phyloP scores from a whole-genome alignment of 164 flowering plant species.

The Berberis vulgaris region DNA sequence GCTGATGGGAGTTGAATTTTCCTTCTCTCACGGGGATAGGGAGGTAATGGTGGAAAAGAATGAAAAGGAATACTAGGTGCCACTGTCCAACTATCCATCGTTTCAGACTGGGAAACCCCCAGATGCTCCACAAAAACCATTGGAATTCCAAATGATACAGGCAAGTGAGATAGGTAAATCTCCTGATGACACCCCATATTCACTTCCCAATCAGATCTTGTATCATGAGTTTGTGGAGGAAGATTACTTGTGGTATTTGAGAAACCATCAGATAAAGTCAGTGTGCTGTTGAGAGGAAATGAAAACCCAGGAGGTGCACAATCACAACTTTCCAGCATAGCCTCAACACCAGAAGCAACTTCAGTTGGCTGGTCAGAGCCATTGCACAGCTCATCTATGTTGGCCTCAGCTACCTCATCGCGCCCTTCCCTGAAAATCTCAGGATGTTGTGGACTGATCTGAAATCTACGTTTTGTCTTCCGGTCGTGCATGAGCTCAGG shows the following conservation, averaged over 20 bases:
- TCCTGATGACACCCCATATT: conserved; percentile 39
- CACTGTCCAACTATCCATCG: conserved; percentile 33
- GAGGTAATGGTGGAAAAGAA: conserved; percentile 86
- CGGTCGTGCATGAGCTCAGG: conserved; percentile 18
- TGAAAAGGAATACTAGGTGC: conserved; percentile 76
- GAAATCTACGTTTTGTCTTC: conserved; percentile 15
- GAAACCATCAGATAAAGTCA: conserved; percentile 18
- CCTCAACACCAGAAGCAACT: conserved; percentile 9
- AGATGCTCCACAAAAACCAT: conserved; percentile 38
- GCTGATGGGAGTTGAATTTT: conserved; percentile 8
- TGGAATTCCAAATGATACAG: conserved; percentile 78
- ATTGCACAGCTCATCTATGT: conserved; percentile 5
- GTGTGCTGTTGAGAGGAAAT: conserved; percentile 11
- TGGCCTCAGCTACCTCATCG: conserved; percentile 6
- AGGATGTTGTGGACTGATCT: conserved; percentile 5
- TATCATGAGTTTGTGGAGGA: conserved; percentile 1
- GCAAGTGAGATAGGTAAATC: conserved; percentile 45
- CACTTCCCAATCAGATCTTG: conserved; percentile 21
- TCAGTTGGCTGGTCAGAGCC: conserved; percentile 9
- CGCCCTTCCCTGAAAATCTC: conserved; percentile 8
- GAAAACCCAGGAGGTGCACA: conserved; percentile 26
- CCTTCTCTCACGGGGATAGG: conserved; percentile 30
- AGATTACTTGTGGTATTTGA: conserved; percentile 10
- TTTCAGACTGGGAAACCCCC: conserved; percentile 38
- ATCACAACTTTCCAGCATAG: conserved; percentile 11